Evolutionary conservation across 2,329 filamentous ascomycete species (phyloP), one percentile per base, ranked within the genome.

Genomic region (Colletotrichum paranaense): DNA sequence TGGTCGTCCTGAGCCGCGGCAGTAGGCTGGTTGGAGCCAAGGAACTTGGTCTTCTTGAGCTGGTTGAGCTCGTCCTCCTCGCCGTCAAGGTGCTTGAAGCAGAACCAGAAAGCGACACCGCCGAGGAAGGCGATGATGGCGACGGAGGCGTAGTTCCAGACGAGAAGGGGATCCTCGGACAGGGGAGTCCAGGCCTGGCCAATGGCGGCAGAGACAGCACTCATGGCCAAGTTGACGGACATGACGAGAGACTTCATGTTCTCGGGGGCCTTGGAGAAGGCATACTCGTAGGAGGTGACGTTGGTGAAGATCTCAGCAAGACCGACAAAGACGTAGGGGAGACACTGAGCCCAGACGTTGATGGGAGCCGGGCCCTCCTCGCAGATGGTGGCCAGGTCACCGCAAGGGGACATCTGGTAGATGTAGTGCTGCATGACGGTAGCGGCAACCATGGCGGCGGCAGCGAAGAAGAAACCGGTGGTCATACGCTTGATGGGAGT

Each of bases 161-260:
- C 88, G 52, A 94, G 84, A 28, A 92, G 82, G 2, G 92, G 92
- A 78, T 94, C 91, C 7, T 84, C 86, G 0, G 89, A 88, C 1
- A 94, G 83, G 0, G 88, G 84, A 8, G 89, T 88, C 52, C 93
- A 88, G 1, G 91, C 92, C 84, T 94, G 90, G n/a, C 91, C 92
- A 62, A 95, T 83, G 46, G 93, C 92, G 35, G 91, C 87, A 1
- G 91, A 90, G 76, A 95, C 86, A 70, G 92, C 93, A 35, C 87
- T 91, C 87, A 90, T 94, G 84, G 93, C 92, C 52, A 94, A 86
- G 79, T 91, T 91, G 77, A 95, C 86, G 24, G 90, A 89, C 81
- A 89, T 87, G 77, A 95, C 92, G n/a, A 95, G 86, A 1, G 91
- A 93, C 76, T 92, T 92, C 93, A 95, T 95, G 85, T 94, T 95